These are phyloP conservation scores for Ophidiomyces ophidiicola DNA, from an alignment of 2,329 filamentous ascomycete genomes.

Conservation along the genomic window DNA sequence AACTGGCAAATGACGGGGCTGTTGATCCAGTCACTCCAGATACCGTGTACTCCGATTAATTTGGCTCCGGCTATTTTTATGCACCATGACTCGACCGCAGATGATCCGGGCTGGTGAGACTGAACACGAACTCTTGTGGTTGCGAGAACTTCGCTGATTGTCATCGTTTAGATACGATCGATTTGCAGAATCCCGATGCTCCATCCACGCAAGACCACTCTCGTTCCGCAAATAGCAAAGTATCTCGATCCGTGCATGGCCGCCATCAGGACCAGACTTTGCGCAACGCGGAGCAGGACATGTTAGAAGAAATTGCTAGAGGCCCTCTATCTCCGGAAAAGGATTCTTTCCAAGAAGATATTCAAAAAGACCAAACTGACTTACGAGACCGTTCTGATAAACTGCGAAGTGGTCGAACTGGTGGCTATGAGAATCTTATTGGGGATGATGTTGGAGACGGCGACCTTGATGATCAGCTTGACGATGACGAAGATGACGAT, in stretches of 20 bases:
- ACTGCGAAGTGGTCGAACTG: conserved; percentile 14
- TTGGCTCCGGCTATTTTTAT: not conserved
- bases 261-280: conserved; percentile 75
- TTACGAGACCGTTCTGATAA: conserved; percentile 19
- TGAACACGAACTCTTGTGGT: not conserved
- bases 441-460: conserved; percentile 47
- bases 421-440: conserved; percentile 17
- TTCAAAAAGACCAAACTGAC: conserved; percentile 24
- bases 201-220: conserved; percentile 77
- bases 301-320: conserved; percentile 56
- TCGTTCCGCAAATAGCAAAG: conserved; percentile 41
- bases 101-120: conserved; percentile 36
- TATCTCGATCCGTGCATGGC: conserved; percentile 48
- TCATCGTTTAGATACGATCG: conserved; percentile 65
- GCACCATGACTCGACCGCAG: conserved; percentile 33
- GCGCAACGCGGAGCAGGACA: conserved; percentile 65
- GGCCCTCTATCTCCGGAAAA: conserved; percentile 50
- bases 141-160: conserved; percentile 4
- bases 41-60: not conserved
- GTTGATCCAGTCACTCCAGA: not conserved
- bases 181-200: conserved; percentile 68
- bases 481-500: no score
- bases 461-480: conserved; percentile 53
- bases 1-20: conserved; percentile 5
- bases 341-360: conserved; percentile 25